phyloP scores from a whole-genome alignment of 2,329 filamentous ascomycete species.

The Coniochaeta ligniaria region DNA sequence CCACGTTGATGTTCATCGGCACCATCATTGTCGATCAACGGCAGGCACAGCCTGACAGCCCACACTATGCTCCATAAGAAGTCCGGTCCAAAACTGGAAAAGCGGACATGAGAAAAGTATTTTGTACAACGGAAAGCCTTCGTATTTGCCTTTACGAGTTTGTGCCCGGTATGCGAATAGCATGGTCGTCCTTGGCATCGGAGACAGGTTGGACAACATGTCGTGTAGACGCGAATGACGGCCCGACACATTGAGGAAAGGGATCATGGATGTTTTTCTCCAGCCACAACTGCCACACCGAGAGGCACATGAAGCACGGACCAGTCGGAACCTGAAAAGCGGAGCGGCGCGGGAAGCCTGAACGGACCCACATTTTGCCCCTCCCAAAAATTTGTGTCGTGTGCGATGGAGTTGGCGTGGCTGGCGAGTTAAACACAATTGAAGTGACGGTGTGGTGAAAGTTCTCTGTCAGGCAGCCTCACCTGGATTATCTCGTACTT shows the following conservation, averaged over 20 bases:
- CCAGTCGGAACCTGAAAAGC: not conserved
- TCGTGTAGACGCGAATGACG: not conserved
- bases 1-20: not conserved
- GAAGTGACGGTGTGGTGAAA: not conserved
- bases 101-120: not conserved
- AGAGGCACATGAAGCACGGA: not conserved
- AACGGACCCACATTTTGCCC: not conserved
- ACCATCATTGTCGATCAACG: not conserved
- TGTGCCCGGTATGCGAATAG: not conserved
- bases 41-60: not conserved
- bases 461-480: not conserved
- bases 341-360: not conserved
- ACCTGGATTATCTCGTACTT: not conserved
- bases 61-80: not conserved
- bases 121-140: not conserved
- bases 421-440: not conserved
- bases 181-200: not conserved
- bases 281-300: not conserved
- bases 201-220: not conserved
- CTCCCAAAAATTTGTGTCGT: slow-evolving; percentile 1
- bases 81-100: not conserved
- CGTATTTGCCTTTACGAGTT: not conserved
- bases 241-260: too few relatives aligned
- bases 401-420: not conserved
- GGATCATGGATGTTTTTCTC: too few relatives aligned